Evolutionary conservation across 768 basidiomycete genomes (phyloP), one percentile per base, ranked within the genome.

Genomic region (Mrakia gelida): DNA sequence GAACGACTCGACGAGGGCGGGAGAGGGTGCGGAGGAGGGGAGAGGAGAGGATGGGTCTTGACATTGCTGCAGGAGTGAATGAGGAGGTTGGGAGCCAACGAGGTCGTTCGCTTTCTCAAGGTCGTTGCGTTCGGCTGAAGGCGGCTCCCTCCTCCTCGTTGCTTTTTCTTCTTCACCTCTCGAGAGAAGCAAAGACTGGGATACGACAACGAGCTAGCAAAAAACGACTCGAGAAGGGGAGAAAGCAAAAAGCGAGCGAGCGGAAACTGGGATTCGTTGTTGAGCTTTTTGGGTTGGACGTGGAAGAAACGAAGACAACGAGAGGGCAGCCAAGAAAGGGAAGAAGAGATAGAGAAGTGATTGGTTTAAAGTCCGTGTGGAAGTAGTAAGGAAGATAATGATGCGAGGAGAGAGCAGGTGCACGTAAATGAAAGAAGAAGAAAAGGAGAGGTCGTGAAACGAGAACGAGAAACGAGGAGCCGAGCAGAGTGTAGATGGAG

Each of bases 161-260:
- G 15, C 49, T 52, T 52, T n/a, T 59, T 59, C 26, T 15, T n/a
- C n/a, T 10, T 18, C 28, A 1, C 34, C 3, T 26, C 13, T 13
- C 7, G 30, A 30, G 71, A 23, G 23, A 28, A 71, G 34, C 26
- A 54, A 28, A 56, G 56, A 34, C 30, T 32, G 71, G 38, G 52
- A 45, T 30, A 59, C 54, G 73, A 62, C 34, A 59, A 74, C 54
- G 73, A 74, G 61, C 54, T 11, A 62, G 61, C 54, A 16, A 59
- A 59, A 26, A 28, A 15, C 28, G 54, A 56, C 11, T 21, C 49
- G 38, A 38, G 38, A 10, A 61, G 38, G 38, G 45, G 18, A n/a
- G n/a, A 10, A 61, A 74, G 49, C 49, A 52, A 18, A 21, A 7
- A 52, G 49, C 45, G 11, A 45, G 45, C 15, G 21, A 52, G 15